Conservation (phyloP, 495 filamentous ascomycete genomes). For the Trichocladium antarcticum region DNA sequence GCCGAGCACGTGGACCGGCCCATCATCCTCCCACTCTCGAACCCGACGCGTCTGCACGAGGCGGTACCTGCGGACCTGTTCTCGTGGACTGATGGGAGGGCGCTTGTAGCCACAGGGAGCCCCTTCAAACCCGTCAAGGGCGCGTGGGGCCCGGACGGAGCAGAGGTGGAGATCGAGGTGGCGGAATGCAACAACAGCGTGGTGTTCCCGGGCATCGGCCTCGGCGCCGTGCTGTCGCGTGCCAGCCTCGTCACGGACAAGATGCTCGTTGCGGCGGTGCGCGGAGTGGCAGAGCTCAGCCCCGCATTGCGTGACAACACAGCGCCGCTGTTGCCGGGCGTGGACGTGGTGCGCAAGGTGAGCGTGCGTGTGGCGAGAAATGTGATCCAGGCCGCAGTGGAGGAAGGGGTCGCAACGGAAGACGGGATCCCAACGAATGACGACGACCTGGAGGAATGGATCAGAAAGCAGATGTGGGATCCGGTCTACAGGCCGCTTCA, state of each 20-base stretch:
- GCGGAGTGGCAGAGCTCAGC: constrained; percentile 56
- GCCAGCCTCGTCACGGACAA: constrained; percentile 53
- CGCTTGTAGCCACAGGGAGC: constrained; percentile 73
- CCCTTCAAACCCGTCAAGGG: constrained; percentile 71
- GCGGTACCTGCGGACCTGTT: constrained; percentile 68
- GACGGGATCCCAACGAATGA: constrained; percentile 50
- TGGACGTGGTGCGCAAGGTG: constrained; percentile 61
- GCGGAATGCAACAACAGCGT: constrained; percentile 88
- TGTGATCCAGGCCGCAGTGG: constrained; percentile 61
- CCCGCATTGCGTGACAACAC: constrained; percentile 48
- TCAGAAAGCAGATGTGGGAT: constrained; percentile 85
- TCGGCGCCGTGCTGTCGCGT: constrained; percentile 62
- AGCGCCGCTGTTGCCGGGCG: constrained; percentile 60
- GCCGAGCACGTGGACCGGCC: constrained; percentile 64
- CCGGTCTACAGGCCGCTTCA: constrained; percentile 56
- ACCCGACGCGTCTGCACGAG: constrained; percentile 78
- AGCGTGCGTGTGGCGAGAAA: constrained; percentile 67
- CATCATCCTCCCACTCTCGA: constrained; percentile 75
- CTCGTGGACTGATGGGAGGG: constrained; percentile 66
- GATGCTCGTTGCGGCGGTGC: constrained; percentile 72
- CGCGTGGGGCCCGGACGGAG: constrained; percentile 42
- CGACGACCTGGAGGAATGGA: constrained; percentile 62
- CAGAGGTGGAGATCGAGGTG: constrained; percentile 48
- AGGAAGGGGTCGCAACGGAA: constrained; percentile 55
- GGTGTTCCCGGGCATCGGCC: constrained; percentile 77